Evolutionary conservation across 495 filamentous ascomycete genomes (phyloP), one percentile per base, ranked within the genome.

Genomic region (Bombardia bombarda): DNA sequence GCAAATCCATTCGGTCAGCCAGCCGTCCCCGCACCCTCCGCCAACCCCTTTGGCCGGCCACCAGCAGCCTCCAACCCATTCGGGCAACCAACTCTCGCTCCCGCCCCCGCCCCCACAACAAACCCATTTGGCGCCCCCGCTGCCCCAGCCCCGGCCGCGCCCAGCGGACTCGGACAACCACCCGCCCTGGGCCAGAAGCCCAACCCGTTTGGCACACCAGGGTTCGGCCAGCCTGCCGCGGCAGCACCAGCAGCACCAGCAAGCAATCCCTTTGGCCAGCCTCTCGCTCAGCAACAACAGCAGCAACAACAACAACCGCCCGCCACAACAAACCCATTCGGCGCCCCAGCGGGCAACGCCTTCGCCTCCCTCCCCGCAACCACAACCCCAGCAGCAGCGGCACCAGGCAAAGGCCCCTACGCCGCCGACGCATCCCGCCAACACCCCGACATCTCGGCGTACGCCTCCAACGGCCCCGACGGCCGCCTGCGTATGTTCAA

Each of bases 401-500:
- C 50, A n/a, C 40, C 55, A 24, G 42, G 43, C 28, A 33, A 43
- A 14, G 55, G 59, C 12, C 68, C 68, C 4, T 72, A 72, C 34
- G 57, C 46, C n/a, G 64, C 68, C 0, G 43, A 43, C 40, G 61
- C 64, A n/a, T 53, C 59, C 1, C 63, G 60, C 28, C 63, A 71
- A 28, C 70, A 73, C 32, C 69, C 68, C 0, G 43, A 61, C n/a
- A 37, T 63, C 5, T 56, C 53, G 1, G 56, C 51, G 17, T 74
- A 74, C 51, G 57, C 47, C 38, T 33, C 50, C 32, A 60, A 46
- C 19, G 46, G 45, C 26, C 40, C 49, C 26, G 56, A 64, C 33
- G 58, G 59, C 13, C 45, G 40, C 7, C 57, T 69, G n/a, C 43
- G 42, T 31, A 53, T 55, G 45, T 71, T 68, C 58, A 66, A 67